These are phyloP conservation scores for Aureobasidium sp. DNA, from an alignment of 2,329 filamentous ascomycete species.

Conservation along the genomic window DNA sequence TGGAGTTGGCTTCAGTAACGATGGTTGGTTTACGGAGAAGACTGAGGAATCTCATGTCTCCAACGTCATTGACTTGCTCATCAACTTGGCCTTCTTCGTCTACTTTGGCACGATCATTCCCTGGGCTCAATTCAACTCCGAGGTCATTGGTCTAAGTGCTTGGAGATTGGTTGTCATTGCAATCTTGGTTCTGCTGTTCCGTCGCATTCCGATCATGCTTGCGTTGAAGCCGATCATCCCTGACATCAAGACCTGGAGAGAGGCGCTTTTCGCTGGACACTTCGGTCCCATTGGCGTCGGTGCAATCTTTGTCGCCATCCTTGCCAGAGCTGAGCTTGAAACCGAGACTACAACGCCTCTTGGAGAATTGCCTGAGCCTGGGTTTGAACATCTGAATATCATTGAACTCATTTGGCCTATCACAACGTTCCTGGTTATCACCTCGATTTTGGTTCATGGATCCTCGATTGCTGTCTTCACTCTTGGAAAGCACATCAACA, in stretches of 20 bases:
- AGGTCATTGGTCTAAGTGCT: constrained; percentile 63
- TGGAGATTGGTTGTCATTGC: constrained; percentile 93
- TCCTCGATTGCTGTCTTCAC: constrained; percentile 99
- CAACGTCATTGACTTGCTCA: constrained; percentile 94
- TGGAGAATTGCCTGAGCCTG: constrained; percentile 50
- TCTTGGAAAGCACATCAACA: constrained; percentile 96
- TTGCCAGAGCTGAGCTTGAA: constrained; percentile 88
- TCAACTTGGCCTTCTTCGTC: constrained; percentile 97
- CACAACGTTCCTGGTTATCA: constrained; percentile 84
- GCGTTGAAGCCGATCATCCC: constrained; percentile 85
- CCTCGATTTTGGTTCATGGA: constrained; percentile 90
- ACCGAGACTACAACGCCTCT: constrained; percentile 67
- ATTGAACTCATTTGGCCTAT: constrained; percentile 93
- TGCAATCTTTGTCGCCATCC: constrained; percentile 88
- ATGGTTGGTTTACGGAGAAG: constrained; percentile 97
- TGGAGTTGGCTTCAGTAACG: constrained; percentile 98
- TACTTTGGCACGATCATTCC: constrained; percentile 96
- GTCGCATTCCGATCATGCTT: constrained; percentile 92
- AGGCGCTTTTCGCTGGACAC: constrained; percentile 92
- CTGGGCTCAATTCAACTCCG: constrained; percentile 82
- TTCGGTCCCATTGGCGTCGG: constrained; percentile 97
- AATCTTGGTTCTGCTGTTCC: constrained; percentile 90
- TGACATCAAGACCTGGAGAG: constrained; percentile 96
- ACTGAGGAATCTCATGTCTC: constrained; percentile 98
- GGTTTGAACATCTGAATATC: constrained; percentile 58